A percentile compares a stretch with the other conserved stretches of the same genome.
These are phyloP conservation scores for Dactylellina haptotyla DNA, from an alignment of 2,329 filamentous ascomycete species.

Conservation along the genomic window DNA sequence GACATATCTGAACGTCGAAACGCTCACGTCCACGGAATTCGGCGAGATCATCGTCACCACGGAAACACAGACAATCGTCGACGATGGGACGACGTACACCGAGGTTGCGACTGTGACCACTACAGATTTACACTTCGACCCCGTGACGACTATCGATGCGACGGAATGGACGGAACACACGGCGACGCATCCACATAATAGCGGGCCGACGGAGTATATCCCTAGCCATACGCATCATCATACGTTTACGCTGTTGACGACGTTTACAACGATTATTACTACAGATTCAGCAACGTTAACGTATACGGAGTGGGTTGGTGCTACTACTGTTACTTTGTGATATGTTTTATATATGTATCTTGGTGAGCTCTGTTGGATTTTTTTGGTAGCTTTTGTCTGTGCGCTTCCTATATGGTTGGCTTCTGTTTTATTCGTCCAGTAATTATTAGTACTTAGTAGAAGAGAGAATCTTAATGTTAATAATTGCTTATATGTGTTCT, in stretches of 20 bases:
- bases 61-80: background rate
- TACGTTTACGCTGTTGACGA: constrained; percentile 33
- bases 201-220: constrained; percentile 30
- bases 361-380: background rate
- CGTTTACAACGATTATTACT: constrained; percentile 12
- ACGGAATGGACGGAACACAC: constrained; percentile 19
- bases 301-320: constrained; percentile 27
- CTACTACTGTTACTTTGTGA: constrained; percentile 25
- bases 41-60: background rate
- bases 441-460: too few species aligned
- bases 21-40: background rate
- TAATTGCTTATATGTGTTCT: too few species aligned
- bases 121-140: constrained; percentile 27
- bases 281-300: background rate
- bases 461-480: too few species aligned
- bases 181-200: constrained; percentile 7
- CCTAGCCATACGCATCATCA: constrained; percentile 35
- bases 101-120: constrained; percentile 13
- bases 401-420: too few species aligned
- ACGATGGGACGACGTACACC: constrained; percentile 5
- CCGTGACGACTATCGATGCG: constrained; percentile 25
- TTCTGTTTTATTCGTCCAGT: too few species aligned
- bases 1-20: constrained; percentile 23
- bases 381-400: background rate
- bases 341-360: background rate